Percentiles rank a stretch among this genome's conserved stretches.
Conservation (phyloP, 345 rosid genomes). For the Syzygium jambos region DNA sequence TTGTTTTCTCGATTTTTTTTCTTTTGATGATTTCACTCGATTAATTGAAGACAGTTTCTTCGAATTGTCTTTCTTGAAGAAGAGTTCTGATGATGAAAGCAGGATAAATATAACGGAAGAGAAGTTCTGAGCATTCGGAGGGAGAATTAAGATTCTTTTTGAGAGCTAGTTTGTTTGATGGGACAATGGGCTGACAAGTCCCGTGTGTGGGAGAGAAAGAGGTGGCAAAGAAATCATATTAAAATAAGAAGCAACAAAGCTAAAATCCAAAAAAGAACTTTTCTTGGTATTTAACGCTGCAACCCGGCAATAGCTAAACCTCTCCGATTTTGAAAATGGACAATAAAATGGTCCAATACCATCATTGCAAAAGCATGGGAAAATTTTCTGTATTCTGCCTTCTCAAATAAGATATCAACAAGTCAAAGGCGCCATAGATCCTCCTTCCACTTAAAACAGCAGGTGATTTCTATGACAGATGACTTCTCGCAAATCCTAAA, state of each 20-base stretch:
- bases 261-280: neutral
- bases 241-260: neutral
- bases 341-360: neutral
- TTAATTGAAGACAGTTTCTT: neutral
- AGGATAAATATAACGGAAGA: neutral
- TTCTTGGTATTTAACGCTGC: neutral
- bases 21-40: neutral
- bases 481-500: neutral
- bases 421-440: neutral
- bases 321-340: neutral
- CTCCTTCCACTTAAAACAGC: neutral
- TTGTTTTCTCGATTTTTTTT: neutral
- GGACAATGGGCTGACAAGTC: neutral
- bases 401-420: neutral
- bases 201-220: neutral
- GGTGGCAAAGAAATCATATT: neutral
- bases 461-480: neutral
- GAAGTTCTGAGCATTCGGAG: neutral
- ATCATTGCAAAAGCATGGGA: neutral
- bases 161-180: neutral
- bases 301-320: neutral
- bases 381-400: neutral
- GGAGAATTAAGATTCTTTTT: neutral
- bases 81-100: neutral
- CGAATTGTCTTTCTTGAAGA: neutral